Base-by-base conservation (phyloP, 495 filamentous ascomycete species). In the Xylaria cubensis region DNA sequence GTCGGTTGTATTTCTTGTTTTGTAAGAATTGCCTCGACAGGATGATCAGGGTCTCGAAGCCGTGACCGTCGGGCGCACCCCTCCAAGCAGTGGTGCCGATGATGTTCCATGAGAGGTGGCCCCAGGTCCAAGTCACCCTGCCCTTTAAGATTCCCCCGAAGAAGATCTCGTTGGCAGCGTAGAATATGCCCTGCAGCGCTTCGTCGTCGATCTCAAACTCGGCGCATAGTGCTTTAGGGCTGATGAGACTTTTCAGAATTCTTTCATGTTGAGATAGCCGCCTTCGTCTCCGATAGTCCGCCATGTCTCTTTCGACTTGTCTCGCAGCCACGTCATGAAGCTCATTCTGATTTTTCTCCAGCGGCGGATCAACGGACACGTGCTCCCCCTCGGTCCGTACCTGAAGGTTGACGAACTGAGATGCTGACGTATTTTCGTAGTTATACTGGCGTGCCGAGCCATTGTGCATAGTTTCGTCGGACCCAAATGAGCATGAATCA, bases 71-170 rank as follows among this genome's bases (percentile, higher is more conserved):
- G 3, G 77, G 75, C 32, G 83, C 80, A 36, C 76, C 78, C 24
- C 86, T 81, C 24, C 88, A 76, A 32, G 86, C 85, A 13, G 88
- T 89, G 6, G 85, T 89, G 48, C 86, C 88, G 65, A 89, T 85
- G 53, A 88, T 80, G 41, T 79, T 77, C 69, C 74, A 80, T 21
- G 76, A 73, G 21, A 79, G 76, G 50, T 79, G 73, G 68, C 81
- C 76, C 86, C 86, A 89, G 61, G 85, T 82, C 86, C 86, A 88
- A 36, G 77, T 73, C n/a, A 89, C 87, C 17, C 86, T 78, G 44
- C 84, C 81, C 56, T 78, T 80, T 15, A 89, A 76, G 7, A 77
- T 78, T n/a, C 84, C 83, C 73, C 80, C 78, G 77, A 88, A 89
- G 80, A 89, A 88, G 58, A 89, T 80, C 58, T 84, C 80, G 77